These are phyloP conservation scores for Ziziphus jujuba DNA, from an alignment of 306 rosid genomes.

Conservation along the genomic window DNA sequence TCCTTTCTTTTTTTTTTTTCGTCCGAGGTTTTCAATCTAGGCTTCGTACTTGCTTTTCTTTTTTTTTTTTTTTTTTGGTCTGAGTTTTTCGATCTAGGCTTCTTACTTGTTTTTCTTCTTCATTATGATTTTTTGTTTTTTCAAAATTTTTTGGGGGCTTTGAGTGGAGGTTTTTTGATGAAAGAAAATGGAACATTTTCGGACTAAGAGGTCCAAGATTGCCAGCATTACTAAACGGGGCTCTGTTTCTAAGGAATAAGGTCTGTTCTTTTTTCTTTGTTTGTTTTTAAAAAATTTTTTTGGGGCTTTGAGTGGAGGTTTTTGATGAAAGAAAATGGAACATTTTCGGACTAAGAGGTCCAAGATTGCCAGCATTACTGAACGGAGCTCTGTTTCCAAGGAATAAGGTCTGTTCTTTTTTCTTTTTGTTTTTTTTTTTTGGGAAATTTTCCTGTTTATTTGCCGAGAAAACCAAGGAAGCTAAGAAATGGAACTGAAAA, in stretches of 20 bases:
- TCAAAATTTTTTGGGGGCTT: neutral
- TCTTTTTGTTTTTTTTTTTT: neutral
- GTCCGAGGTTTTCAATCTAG: too few species aligned
- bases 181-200: constrained; percentile 54
- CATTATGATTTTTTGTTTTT: neutral
- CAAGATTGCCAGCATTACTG: constrained; percentile 34
- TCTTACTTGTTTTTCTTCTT: neutral
- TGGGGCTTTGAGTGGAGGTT: neutral
- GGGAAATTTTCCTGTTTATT: constrained; percentile 6
- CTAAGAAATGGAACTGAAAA: neutral
- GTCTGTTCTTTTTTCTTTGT: constrained; percentile 28
- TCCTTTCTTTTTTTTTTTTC: too few species aligned
- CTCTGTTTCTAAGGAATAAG: constrained; percentile 29
- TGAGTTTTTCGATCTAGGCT: constrained; percentile 24
- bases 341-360: constrained; percentile 49
- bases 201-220: constrained; percentile 43
- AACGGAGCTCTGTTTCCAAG: constrained; percentile 28
- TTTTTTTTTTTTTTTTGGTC: too few species aligned
- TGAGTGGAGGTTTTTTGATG: constrained; percentile 36
- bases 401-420: constrained; percentile 41
- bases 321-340: constrained; percentile 61
- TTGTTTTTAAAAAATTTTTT: neutral
- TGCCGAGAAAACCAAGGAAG: neutral
- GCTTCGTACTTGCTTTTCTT: too few species aligned
- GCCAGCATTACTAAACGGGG: constrained; percentile 33